Percentiles rank a stretch among this genome's conserved stretches.
Evolutionary conservation across 306 rosid species (phyloP).

Genomic region (Fagus crenata): DNA sequence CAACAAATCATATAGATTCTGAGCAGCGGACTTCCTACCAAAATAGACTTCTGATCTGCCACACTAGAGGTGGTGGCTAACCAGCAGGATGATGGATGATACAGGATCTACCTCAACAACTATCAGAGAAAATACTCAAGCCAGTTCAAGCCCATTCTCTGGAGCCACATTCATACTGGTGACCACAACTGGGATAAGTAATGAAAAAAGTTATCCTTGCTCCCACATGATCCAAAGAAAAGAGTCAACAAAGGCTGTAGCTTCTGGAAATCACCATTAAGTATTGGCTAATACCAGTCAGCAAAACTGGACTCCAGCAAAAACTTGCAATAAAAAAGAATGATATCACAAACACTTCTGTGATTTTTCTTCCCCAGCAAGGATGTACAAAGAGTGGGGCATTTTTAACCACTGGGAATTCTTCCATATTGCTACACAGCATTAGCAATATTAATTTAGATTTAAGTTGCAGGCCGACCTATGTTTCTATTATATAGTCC

Average conservation of each 20-base stretch:
- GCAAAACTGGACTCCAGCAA: no score
- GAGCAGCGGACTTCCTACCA: neutral
- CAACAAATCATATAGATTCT: neutral
- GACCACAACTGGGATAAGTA: neutral
- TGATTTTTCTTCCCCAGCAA: neutral
- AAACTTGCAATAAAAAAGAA: no score
- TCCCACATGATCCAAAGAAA: neutral
- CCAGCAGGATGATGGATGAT: neutral
- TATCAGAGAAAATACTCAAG: neutral
- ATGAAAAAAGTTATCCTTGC: neutral
- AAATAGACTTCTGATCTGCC: neutral
- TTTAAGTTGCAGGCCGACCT: constrained; percentile 9
- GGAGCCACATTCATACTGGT: neutral
- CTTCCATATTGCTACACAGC: neutral
- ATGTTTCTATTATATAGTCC: neutral
- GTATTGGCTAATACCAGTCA: neutral
- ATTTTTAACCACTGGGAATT: neutral
- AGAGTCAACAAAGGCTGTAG: neutral
- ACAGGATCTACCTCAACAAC: no score
- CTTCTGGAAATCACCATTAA: neutral
- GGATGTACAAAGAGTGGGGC: neutral
- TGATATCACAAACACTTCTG: no score
- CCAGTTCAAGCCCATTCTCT: neutral
- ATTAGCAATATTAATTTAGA: neutral
- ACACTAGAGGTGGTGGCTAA: neutral